phyloP scores from a whole-genome alignment of 805 yeast species.

The Saccharomycopsis javanensis region DNA sequence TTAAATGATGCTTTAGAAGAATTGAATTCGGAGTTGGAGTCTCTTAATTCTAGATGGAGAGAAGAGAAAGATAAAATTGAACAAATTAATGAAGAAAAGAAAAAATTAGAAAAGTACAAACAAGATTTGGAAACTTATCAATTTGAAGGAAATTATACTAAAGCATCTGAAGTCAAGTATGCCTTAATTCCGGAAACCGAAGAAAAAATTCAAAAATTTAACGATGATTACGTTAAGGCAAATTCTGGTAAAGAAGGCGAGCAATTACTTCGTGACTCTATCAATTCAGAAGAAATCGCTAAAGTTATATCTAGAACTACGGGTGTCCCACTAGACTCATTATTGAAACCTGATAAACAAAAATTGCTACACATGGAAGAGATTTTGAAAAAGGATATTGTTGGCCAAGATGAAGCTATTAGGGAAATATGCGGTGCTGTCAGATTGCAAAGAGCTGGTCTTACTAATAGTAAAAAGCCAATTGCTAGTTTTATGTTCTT shows the following conservation, averaged over 20 bases:
- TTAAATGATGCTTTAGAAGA: conserved; percentile 56
- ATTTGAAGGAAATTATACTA: conserved; percentile 76
- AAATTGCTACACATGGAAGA: conserved; percentile 81
- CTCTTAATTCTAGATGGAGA: conserved; percentile 82
- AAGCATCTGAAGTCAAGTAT: conserved; percentile 85
- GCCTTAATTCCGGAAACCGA: conserved; percentile 61
- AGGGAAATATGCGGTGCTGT: conserved; percentile 87
- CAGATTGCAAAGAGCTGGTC: conserved; percentile 91
- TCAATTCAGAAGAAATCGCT: conserved; percentile 89
- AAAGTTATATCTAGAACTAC: conserved; percentile 89
- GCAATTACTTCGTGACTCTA: conserved; percentile 72
- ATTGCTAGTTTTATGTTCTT: conserved; percentile 93
- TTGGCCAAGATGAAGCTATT: conserved; percentile 95
- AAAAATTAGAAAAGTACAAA: conserved; percentile 74
- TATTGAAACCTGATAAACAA: conserved; percentile 92
- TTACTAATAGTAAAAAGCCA: conserved; percentile 89
- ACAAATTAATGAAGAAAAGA: conserved; percentile 66
- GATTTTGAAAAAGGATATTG: conserved; percentile 63
- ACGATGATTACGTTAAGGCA: conserved; percentile 21
- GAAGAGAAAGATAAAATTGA: conserved; percentile 70
- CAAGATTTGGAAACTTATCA: conserved; percentile 75
- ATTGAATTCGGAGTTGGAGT: conserved; percentile 55
- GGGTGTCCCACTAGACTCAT: conserved; percentile 85
- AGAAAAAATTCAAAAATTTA: conserved; percentile 22
- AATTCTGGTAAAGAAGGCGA: conserved; percentile 28